Evolutionary conservation across 1,284 basidiomycete species (phyloP).

Genomic region (Leucoagaricus sp.): DNA sequence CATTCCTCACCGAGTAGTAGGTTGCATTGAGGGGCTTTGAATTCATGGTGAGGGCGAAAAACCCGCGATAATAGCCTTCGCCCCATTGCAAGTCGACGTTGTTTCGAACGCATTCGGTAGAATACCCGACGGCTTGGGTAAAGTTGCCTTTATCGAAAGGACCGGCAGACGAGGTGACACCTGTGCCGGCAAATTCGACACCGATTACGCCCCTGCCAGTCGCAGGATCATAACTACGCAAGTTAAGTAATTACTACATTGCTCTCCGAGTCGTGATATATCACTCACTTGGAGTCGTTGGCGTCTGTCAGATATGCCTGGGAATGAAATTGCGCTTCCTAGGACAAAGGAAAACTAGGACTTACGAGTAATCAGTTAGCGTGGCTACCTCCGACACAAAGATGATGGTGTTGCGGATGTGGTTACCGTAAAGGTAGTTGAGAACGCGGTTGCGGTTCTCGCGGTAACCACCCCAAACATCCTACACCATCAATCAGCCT

Average conservation of each 20-base stretch:
- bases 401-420: slow-evolving; percentile 60
- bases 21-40: slow-evolving; percentile 50
- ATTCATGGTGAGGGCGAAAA: slow-evolving; percentile 56
- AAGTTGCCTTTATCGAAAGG: slow-evolving; percentile 40
- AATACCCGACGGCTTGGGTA: slow-evolving; percentile 25
- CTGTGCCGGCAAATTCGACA: slow-evolving; percentile 70
- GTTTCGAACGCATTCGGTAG: slow-evolving; percentile 39
- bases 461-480: slow-evolving; percentile 68
- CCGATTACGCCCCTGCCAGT: slow-evolving; percentile 58
- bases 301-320: too few species aligned
- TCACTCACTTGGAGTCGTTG: slow-evolving; percentile 50
- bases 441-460: slow-evolving; percentile 60
- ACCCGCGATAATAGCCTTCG: slow-evolving; percentile 64
- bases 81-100: slow-evolving; percentile 66
- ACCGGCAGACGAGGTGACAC: slow-evolving; percentile 53
- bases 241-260: neutral
- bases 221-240: slow-evolving; percentile 50
- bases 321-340: neutral
- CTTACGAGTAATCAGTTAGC: slow-evolving; percentile 59
- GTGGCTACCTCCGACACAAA: slow-evolving; percentile 68
- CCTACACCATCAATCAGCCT: slow-evolving; percentile 33
- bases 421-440: slow-evolving; percentile 51
- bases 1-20: slow-evolving; percentile 61
- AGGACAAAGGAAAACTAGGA: neutral
- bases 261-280: slow-evolving; percentile 1